These are phyloP conservation scores for Syzygium aqueum DNA, from an alignment of 345 rosid species.

Conservation along the genomic window DNA sequence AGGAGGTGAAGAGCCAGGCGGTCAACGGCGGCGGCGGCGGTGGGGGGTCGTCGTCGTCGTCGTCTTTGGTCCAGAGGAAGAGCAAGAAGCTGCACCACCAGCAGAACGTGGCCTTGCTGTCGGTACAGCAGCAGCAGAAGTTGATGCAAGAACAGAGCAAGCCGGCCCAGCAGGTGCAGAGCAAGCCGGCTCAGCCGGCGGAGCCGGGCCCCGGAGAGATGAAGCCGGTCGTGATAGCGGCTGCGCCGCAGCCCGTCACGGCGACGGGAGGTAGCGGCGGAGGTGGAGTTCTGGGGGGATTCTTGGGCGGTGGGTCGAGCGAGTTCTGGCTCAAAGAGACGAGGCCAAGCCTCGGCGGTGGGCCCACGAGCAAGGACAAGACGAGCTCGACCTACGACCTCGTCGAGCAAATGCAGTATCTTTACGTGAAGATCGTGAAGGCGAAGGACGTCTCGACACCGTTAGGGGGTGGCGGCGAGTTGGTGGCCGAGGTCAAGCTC, in stretches of 20 bases:
- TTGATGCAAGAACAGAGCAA: slow-evolving; percentile 18
- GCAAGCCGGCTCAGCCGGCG: slow-evolving; percentile 20
- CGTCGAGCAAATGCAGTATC: slow-evolving; percentile 76
- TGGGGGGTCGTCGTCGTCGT: slow-evolving; percentile 8
- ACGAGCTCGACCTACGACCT: slow-evolving; percentile 64
- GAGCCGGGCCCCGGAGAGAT: slow-evolving; percentile 41
- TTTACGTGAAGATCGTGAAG: slow-evolving; percentile 57
- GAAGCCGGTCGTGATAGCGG: slow-evolving; percentile 40
- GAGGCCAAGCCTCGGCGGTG: slow-evolving; percentile 59
- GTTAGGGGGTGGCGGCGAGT: slow-evolving; percentile 27
- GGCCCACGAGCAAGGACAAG: slow-evolving; percentile 44
- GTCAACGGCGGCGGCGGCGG: background rate
- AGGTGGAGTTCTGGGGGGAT: slow-evolving; percentile 8
- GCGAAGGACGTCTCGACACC: slow-evolving; percentile 29
- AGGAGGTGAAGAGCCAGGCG: slow-evolving; percentile 9
- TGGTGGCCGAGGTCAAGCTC: slow-evolving; percentile 50
- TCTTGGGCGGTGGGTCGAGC: slow-evolving; percentile 15
- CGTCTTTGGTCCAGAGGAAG: slow-evolving; percentile 20
- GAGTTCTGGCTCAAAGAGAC: slow-evolving; percentile 69
- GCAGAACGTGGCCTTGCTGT: slow-evolving; percentile 16
- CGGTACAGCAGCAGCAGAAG: slow-evolving; percentile 28
- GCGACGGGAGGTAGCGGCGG: slow-evolving; percentile 3
- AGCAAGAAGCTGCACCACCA: slow-evolving; percentile 42
- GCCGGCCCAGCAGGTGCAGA: slow-evolving; percentile 28
- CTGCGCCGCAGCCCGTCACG: slow-evolving; percentile 24